A percentile compares a stretch with the other conserved stretches of the same genome.
These are phyloP conservation scores for Nitzschia sp. DNA, from an alignment of 108 stramenopile genomes.

Conservation along the genomic window DNA sequence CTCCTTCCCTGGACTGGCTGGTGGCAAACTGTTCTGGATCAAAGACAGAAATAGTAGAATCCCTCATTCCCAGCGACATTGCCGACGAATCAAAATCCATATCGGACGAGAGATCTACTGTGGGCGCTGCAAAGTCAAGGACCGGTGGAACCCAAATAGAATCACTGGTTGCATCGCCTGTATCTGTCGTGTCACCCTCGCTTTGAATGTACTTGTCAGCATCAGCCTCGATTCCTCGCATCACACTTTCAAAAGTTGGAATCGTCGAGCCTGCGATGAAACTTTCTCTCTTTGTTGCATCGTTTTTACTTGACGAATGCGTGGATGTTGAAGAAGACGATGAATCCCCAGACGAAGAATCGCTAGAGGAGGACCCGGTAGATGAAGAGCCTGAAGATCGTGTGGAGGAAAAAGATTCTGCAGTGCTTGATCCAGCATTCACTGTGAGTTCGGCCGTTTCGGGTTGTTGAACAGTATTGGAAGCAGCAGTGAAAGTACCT, in stretches of 20 bases:
- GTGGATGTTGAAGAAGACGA: not conserved
- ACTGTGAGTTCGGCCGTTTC: no score
- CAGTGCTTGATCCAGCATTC: no score
- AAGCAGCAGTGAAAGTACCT: no score
- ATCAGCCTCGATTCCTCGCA: constrained; percentile 11
- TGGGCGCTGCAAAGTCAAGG: constrained; percentile 9
- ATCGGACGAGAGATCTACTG: not conserved
- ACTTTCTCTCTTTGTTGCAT: not conserved
- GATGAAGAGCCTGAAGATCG: not conserved
- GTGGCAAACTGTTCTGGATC: no score
- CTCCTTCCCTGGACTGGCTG: not conserved
- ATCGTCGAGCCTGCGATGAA: constrained; percentile 13
- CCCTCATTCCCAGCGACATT: not conserved
- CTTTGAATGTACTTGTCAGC: not conserved
- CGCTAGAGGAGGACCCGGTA: not conserved
- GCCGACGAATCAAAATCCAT: not conserved
- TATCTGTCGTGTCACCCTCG: no score
- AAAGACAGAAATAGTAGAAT: no score
- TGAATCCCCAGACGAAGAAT: no score
- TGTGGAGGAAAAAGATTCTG: not conserved
- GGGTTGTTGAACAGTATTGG: no score
- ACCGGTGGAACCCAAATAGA: constrained; percentile 22
- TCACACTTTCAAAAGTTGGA: constrained; percentile 21
- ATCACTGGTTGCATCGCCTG: not conserved
- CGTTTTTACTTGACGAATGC: not conserved